phyloP scores from a whole-genome alignment of 164 flowering plant species.

The Vitis rotundifolia region DNA sequence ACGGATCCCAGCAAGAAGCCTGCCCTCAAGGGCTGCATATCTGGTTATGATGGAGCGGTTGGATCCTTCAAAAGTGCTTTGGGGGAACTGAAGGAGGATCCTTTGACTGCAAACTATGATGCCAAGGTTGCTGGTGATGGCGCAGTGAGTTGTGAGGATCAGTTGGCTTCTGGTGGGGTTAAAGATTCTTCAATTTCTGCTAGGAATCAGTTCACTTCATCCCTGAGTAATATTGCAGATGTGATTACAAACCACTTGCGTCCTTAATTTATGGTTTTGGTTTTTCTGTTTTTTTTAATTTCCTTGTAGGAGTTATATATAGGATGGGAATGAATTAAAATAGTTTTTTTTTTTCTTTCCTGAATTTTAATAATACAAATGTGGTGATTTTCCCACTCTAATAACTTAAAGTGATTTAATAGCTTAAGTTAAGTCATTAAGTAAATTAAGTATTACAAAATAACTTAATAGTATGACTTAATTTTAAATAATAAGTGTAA shows the following conservation, averaged over 20 bases:
- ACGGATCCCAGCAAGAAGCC: not conserved
- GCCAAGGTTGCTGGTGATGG: not conserved
- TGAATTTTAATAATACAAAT: too few species aligned
- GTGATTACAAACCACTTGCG: not conserved
- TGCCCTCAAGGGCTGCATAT: not conserved
- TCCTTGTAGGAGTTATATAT: too few species aligned
- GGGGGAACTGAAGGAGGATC: not conserved
- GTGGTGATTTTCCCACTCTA: too few species aligned
- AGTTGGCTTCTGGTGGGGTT: not conserved
- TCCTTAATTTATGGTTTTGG: too few species aligned
- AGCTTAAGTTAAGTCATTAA: too few species aligned
- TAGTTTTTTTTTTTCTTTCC: too few species aligned
- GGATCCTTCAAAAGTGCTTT: not conserved
- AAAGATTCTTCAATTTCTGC: not conserved
- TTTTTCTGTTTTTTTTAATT: too few species aligned
- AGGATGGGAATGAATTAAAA: too few species aligned
- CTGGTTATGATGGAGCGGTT: not conserved
- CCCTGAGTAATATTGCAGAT: not conserved
- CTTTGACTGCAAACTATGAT: conserved; percentile 1
- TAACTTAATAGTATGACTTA: too few species aligned
- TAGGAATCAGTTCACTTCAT: not conserved
- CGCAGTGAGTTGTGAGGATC: not conserved
- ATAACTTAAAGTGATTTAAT: too few species aligned
- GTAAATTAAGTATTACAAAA: too few species aligned
- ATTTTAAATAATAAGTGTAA: too few species aligned